Evolutionary conservation across 495 filamentous ascomycete species (phyloP), one percentile per base, ranked within the genome.

Genomic region (Neurospora sp.): DNA sequence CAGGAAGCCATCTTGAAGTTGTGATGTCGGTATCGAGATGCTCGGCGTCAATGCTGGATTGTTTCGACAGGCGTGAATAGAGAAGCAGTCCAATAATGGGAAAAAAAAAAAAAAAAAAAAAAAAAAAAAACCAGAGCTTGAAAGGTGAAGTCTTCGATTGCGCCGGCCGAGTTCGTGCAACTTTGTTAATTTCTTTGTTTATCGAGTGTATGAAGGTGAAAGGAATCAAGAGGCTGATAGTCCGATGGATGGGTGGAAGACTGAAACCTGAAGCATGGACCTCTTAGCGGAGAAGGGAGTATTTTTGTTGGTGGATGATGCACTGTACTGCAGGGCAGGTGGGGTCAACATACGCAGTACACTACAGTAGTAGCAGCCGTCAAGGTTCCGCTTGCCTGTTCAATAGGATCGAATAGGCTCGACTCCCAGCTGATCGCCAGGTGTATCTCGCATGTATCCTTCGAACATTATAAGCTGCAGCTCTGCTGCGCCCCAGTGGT

Each of bases 1-100:
- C 79, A 83, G 21, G 79, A 72, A 3, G 78, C 73, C 79, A 80
- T 81, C 15, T 73, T 76, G 43, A n/a, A 17, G 11, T 45, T 17
- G 54, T 66, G 54, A 34, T 66, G 15, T 19, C 7, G 54, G 54
- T 66, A 19, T 36, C 28, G 54, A 34, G 54, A 5, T 66, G 54
- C 15, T 34, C 28, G 28, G 28, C 6, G 54, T 66, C 54, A 66
- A 66, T 36, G 31, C 28, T 34, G 28, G 48, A 66, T 66, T 66
- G 28, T 66, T 66, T 36, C 7, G 28, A 66, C 6, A 7, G 28
- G 34, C 24, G 28, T 19, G 28, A 36, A 31, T 34, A 66, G 6
- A 66, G 6, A 66, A 66, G 24, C 6, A 66, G 13, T 31, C 28
- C 54, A 34, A 34, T 66, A 17, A 19, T 9, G 13, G 2, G 4